These are phyloP conservation scores for Pharus latifolius DNA, from an alignment of 176 grass and related monocot species.

Conservation along the genomic window DNA sequence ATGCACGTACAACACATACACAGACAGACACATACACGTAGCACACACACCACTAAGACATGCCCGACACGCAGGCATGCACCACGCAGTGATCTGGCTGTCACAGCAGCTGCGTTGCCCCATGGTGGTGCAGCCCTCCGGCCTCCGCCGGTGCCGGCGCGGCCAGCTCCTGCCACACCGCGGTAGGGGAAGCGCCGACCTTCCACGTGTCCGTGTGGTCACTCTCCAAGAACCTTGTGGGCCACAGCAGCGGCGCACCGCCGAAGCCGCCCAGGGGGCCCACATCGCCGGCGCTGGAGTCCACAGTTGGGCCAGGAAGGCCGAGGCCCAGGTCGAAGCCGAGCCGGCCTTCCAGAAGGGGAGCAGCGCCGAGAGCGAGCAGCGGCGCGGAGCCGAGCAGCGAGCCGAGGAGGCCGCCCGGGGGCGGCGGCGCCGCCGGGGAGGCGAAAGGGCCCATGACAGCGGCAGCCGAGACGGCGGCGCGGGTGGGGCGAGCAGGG, in stretches of 20 bases:
- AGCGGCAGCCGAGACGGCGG: neutral
- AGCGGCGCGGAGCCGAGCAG: conserved; percentile 16
- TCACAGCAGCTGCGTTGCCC: conserved; percentile 27
- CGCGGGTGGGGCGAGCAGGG: neutral
- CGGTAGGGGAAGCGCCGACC: neutral
- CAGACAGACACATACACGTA: no score
- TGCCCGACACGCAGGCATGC: no score
- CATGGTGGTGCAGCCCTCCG: neutral
- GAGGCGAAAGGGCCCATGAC: neutral
- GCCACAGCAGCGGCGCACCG: neutral
- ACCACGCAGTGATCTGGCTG: conserved; percentile 25
- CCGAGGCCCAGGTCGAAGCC: conserved; percentile 27
- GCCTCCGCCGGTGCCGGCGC: neutral
- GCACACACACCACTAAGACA: no score
- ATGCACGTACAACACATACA: no score
- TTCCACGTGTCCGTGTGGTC: neutral
- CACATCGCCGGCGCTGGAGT: conserved; percentile 4
- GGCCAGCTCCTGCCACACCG: conserved; percentile 37
- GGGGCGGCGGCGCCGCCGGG: neutral
- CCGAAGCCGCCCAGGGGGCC: neutral
- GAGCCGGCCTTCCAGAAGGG: conserved; percentile 22
- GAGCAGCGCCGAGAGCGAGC: neutral
- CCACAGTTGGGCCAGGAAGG: neutral
- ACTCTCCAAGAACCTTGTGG: neutral
- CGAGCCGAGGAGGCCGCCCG: conserved; percentile 2